Base-by-base conservation (phyloP, 108 stramenopile genomes). In the Cyclotella sp. region DNA sequence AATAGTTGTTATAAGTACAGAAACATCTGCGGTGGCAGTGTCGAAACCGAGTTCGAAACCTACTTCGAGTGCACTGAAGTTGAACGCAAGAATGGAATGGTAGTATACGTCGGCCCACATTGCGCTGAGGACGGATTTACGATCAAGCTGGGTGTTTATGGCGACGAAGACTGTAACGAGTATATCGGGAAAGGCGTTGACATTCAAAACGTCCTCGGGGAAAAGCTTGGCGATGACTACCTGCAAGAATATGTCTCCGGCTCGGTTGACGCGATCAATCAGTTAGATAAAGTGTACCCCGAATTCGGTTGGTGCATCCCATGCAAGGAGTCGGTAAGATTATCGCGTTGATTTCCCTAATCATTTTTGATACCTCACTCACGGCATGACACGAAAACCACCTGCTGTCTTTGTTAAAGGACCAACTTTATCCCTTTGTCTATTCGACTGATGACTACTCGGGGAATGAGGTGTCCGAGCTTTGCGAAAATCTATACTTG, bases 401-500 rank as follows among this genome's bases (percentile, higher is more conserved):
- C 9, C 6, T 9, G n/a, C n/a, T 49, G 18, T n/a, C 47, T 49
- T 9, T n/a, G 15, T n/a, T 49, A 7, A 16, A 49, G 47, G 47
- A 49, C 47, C 47, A 49, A 49, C 47, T n/a, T 1, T 49, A 49
- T 58, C 19, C 24, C 26, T 26, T 58, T 58, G 22, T 12, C 2
- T 27, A 28, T 28, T 6, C 3, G 19, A 12, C 57, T 28, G 57
- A 86, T 55, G 79, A 66, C 15, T 60, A 55, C 28, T 61, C 78
- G 45, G 57, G 69, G 19, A 76, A 76, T 6, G 67, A 61, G 26
- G 66, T 88, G 14, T 82, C 74, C 27, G 78, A 88, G 21, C 47
- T 93, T 40, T 94, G 93, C 70, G 85, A 79, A 15, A 83, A 60
- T 45, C 77, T 91, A 13, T 94, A 94, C 77, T 79, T 76, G n/a